Evolutionary conservation across 176 grass and related monocot genomes (phyloP), one percentile per base, ranked within the genome.

Genomic region (Oryza glaberrima): DNA sequence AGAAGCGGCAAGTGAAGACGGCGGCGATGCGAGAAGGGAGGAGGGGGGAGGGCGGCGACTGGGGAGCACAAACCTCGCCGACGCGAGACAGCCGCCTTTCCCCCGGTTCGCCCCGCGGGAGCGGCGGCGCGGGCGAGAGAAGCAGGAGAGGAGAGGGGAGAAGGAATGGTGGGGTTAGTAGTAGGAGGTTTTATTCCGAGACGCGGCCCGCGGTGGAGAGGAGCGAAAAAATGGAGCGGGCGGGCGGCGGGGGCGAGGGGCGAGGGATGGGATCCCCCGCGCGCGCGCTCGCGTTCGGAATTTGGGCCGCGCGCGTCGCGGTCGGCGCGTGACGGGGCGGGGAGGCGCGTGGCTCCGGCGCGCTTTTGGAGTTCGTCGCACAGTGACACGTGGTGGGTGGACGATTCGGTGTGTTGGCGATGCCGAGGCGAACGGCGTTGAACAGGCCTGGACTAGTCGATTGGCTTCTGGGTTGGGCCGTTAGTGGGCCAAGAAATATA

Each of bases 281-380:
- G 83, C 83, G 79, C 88, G 88, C 88, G 73, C 83, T 86, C 35
- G 67, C 68, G 48, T 83, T 86, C 79, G 69, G 88, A 90, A 78
- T 72, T 90, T 65, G 22, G 56, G 68, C 73, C 58, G 49, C 46
- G 69, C 63, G 60, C 11, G 32, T 12, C 46, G 19, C 14, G 76
- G 65, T 17, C 48, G 20, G 78, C 65, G 73, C n/a, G 63, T 2
- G 25, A 0, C 14, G 73, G 61, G 35, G 44, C 16, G 75, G 69
- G 69, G 76, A 58, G 72, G 78, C 51, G 38, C 26, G n/a, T 23
- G 64, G n/a, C 20, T 38, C 20, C 22, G 67, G 38, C 83, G 51
- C 25, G 68, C 67, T 13, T 25, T 70, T 4, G 26, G 47, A 0
- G 4, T 16, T 1, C 1, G 51, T 1, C 3, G 51, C 16, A 19